phyloP scores from a whole-genome alignment of 306 rosid species.

The Fragaria iinumae region DNA sequence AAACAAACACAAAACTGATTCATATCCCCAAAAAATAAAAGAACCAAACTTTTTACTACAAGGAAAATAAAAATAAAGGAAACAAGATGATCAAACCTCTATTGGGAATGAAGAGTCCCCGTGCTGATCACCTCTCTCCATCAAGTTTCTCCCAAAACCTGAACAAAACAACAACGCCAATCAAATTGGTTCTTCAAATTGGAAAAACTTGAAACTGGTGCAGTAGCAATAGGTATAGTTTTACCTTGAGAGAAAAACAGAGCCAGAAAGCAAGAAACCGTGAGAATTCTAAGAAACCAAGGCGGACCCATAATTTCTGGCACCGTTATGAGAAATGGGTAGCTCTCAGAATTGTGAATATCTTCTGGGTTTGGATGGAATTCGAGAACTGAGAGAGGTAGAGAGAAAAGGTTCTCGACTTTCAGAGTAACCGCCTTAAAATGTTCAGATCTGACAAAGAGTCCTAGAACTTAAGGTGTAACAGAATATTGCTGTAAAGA shows the following conservation, averaged over 20 bases:
- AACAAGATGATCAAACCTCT: slow-evolving; percentile 21
- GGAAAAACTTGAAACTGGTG: too few species aligned
- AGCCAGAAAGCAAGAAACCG: slow-evolving; percentile 43
- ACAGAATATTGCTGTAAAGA: slow-evolving; percentile 12
- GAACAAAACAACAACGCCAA: slow-evolving; percentile 9
- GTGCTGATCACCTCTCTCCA: slow-evolving; percentile 30
- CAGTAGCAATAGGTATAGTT: neutral
- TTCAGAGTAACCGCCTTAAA: slow-evolving; percentile 2
- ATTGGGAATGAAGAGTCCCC: slow-evolving; percentile 14
- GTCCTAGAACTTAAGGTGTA: neutral
- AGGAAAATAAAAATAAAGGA: neutral
- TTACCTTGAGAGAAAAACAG: slow-evolving; percentile 54
- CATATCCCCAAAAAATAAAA: neutral
- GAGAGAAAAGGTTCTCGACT: neutral
- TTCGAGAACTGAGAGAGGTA: neutral
- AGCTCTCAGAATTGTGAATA: slow-evolving; percentile 19
- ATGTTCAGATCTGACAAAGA: slow-evolving; percentile 13
- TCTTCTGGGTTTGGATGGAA: neutral
- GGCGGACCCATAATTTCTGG: slow-evolving; percentile 46
- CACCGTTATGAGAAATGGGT: slow-evolving; percentile 29
- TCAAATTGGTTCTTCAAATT: neutral
- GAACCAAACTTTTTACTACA: too few species aligned
- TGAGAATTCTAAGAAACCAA: slow-evolving; percentile 42
- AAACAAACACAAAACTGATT: slow-evolving; percentile 2
- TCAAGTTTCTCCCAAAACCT: slow-evolving; percentile 52